These are phyloP conservation scores for Yamadazyma conglobata DNA, from an alignment of 1,139 yeast species.

Conservation along the genomic window DNA sequence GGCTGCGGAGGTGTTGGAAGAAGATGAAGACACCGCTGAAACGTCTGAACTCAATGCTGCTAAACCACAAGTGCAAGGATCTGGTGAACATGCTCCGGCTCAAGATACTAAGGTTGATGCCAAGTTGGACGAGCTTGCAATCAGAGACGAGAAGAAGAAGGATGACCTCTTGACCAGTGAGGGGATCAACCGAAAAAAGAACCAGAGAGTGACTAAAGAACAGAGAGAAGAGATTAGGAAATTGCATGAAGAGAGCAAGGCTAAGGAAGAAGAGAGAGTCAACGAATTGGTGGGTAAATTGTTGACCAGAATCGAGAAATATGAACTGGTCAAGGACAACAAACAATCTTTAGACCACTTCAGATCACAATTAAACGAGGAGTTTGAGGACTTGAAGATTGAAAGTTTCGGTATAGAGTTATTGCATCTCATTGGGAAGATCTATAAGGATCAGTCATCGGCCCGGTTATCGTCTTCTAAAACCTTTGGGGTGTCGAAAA, in stretches of 20 bases:
- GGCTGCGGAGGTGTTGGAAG: conserved; percentile 59
- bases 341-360: conserved; percentile 36
- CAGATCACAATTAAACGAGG: conserved; percentile 42
- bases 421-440: conserved; percentile 57
- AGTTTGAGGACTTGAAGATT: conserved; percentile 55
- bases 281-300: conserved; percentile 49
- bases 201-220: conserved; percentile 43
- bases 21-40: conserved; percentile 18
- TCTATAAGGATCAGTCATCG: conserved; percentile 58
- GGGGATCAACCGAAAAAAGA: conserved; percentile 24
- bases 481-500: conserved; percentile 49
- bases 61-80: background rate
- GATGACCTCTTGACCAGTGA: conserved; percentile 17
- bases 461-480: conserved; percentile 36
- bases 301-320: conserved; percentile 41
- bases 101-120: conserved; percentile 2
- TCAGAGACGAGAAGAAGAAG: conserved; percentile 6
- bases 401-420: conserved; percentile 49
- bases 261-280: conserved; percentile 52
- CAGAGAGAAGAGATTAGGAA: conserved; percentile 54
- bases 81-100: conserved; percentile 1
- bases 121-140: conserved; percentile 9
- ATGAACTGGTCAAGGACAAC: conserved; percentile 24
- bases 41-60: conserved; percentile 1
- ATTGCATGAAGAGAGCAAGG: conserved; percentile 54